Evolutionary conservation across 257 asterid species (phyloP).

Genomic region (Craterostigma plantagineum): DNA sequence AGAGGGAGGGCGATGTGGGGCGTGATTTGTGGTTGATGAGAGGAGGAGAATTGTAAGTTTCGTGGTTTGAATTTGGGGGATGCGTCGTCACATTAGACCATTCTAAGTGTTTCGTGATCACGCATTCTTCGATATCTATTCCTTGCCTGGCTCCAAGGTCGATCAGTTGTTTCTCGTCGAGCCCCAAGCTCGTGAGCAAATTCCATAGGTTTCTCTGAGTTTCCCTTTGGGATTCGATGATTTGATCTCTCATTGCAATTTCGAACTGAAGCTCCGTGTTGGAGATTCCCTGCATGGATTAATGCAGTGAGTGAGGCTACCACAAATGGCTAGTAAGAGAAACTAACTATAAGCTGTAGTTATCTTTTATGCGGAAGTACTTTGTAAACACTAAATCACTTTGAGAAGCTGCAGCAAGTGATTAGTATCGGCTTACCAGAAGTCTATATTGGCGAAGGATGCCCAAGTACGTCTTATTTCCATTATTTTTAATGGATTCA

Average conservation of each 20-base stretch:
- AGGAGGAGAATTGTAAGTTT: too few relatives aligned
- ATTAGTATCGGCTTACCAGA: constrained; percentile 37
- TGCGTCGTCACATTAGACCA: constrained; percentile 19
- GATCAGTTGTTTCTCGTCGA: constrained; percentile 58
- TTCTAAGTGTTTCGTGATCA: constrained; percentile 21
- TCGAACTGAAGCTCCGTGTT: constrained; percentile 91
- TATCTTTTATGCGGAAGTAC: too few relatives aligned
- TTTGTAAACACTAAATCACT: too few relatives aligned
- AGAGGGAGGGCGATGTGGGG: constrained; percentile 16
- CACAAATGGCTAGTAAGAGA: too few relatives aligned
- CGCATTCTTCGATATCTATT: constrained; percentile 42
- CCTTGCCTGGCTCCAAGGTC: constrained; percentile 60
- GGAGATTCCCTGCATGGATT: constrained; percentile 44
- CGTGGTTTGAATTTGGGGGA: constrained; percentile 3
- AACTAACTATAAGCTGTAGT: too few relatives aligned
- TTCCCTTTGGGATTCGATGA: constrained; percentile 71
- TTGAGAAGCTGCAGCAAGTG: too few relatives aligned
- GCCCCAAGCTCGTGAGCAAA: constrained; percentile 61
- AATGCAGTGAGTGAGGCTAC: too few relatives aligned
- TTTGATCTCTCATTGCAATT: constrained; percentile 91
- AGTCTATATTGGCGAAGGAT: constrained; percentile 86
- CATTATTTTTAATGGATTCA: constrained; percentile 71
- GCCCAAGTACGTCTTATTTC: constrained; percentile 71
- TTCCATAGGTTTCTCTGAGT: constrained; percentile 61
- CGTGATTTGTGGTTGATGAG: too few relatives aligned